phyloP scores from a whole-genome alignment of 208 protist species.

The Angomonas ambiguus region DNA sequence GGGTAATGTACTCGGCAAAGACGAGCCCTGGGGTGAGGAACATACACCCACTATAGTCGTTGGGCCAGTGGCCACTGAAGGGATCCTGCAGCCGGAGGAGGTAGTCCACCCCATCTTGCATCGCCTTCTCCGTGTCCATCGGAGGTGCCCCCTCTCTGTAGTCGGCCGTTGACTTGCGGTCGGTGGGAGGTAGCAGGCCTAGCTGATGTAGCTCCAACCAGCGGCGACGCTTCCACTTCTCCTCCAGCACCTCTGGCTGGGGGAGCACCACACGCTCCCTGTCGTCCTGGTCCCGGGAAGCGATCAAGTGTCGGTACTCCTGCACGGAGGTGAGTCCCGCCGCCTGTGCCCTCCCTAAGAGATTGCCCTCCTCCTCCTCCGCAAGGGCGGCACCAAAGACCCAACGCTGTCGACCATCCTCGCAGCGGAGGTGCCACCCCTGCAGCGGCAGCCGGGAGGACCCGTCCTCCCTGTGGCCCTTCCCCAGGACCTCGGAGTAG shows the following conservation, averaged over 20 bases:
- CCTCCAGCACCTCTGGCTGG: conserved; percentile 23
- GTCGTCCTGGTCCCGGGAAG: background rate
- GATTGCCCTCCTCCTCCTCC: conserved; percentile 59
- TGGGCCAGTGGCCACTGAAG: conserved; percentile 96
- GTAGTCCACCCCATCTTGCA: conserved; percentile 70
- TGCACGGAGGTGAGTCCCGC: conserved; percentile 34
- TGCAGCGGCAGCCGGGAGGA: conserved; percentile 44
- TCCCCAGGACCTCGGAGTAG: background rate
- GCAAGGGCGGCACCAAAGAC: conserved; percentile 47
- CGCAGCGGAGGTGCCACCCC: conserved; percentile 77
- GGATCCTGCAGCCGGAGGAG: conserved; percentile 77
- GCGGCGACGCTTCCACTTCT: conserved; percentile 33
- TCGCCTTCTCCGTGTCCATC: conserved; percentile 25
- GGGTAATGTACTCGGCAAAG: conserved; percentile 90
- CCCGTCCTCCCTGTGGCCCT: conserved; percentile 24
- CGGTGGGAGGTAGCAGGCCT: conserved; percentile 25
- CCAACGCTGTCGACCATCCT: conserved; percentile 89
- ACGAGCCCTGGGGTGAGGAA: conserved; percentile 93
- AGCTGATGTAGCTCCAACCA: conserved; percentile 76
- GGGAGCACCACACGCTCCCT: background rate
- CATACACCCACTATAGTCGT: conserved; percentile 96
- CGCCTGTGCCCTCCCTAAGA: conserved; percentile 42
- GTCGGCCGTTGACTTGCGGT: background rate
- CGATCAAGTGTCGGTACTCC: conserved; percentile 28
- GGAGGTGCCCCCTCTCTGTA: background rate